These are phyloP conservation scores for Litsea cubeba DNA, from an alignment of 164 flowering plant genomes.

Conservation along the genomic window DNA sequence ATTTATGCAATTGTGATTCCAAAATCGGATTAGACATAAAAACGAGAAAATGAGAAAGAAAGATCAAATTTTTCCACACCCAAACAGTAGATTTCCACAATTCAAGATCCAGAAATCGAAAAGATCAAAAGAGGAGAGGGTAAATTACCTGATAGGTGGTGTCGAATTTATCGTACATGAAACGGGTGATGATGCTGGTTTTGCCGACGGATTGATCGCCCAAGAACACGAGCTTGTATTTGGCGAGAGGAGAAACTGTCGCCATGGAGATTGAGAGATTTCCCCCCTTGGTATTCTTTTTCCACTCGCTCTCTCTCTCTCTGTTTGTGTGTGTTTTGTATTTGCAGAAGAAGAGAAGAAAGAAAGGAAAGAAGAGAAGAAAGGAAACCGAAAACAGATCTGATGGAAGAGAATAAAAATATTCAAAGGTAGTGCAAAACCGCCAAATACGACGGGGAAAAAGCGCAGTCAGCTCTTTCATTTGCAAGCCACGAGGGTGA, in stretches of 20 bases:
- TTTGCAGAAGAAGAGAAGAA: not conserved
- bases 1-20: too few relatives aligned
- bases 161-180: constrained; percentile 90
- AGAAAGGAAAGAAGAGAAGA: too few relatives aligned
- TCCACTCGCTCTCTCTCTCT: not conserved
- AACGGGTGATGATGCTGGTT: constrained; percentile 86
- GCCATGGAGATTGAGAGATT: constrained; percentile 36
- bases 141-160: constrained; percentile 63
- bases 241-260: constrained; percentile 70
- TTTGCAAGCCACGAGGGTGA: too few relatives aligned
- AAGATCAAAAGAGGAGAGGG: not conserved
- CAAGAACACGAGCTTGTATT: constrained; percentile 75
- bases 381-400: too few relatives aligned
- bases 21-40: too few relatives aligned
- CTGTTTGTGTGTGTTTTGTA: too few relatives aligned
- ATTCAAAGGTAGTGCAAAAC: too few relatives aligned
- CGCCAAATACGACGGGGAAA: too few relatives aligned
- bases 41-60: too few relatives aligned
- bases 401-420: too few relatives aligned
- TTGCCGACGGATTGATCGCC: constrained; percentile 90
- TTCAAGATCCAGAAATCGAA: not conserved
- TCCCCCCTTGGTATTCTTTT: not conserved
- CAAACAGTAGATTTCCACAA: not conserved
- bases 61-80: not conserved
- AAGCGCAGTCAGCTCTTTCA: too few relatives aligned